These are phyloP conservation scores for Pythium rishiriense DNA, from an alignment of 352 stramenopile species.

Conservation along the genomic window DNA sequence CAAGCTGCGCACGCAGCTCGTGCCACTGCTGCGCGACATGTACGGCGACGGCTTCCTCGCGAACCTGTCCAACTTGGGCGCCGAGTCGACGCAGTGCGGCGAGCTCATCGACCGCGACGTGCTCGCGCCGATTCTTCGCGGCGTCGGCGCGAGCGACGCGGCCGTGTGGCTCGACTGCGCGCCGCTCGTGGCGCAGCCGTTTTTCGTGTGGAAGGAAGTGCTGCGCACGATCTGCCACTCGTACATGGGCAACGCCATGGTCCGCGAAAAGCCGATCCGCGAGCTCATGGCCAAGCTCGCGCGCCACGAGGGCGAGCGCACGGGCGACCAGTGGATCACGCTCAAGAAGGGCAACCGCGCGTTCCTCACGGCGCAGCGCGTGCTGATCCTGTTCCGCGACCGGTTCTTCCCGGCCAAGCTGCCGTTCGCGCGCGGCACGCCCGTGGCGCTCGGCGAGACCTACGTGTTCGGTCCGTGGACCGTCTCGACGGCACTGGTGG, in stretches of 20 bases:
- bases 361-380: conserved; percentile 61
- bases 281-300: conserved; percentile 77
- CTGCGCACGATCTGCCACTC: conserved; percentile 78
- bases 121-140: conserved; percentile 60
- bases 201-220: conserved; percentile 89
- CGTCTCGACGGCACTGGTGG: conserved; percentile 36
- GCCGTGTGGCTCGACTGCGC: conserved; percentile 74
- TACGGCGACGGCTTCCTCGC: conserved; percentile 91
- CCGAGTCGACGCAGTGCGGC: conserved; percentile 78
- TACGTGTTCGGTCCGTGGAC: conserved; percentile 65
- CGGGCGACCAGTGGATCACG: conserved; percentile 69
- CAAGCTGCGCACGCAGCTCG: conserved; percentile 94
- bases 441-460: conserved; percentile 34
- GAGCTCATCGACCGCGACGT: conserved; percentile 63
- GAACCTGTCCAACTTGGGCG: conserved; percentile 77
- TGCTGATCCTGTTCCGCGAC: conserved; percentile 82
- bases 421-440: conserved; percentile 24
- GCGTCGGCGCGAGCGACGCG: conserved; percentile 52
- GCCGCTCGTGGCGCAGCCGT: conserved; percentile 55
- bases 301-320: conserved; percentile 39
- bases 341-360: conserved; percentile 85
- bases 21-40: conserved; percentile 94
- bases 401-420: conserved; percentile 53
- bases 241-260: conserved; percentile 82
- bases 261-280: conserved; percentile 78